Evolutionary conservation across 345 rosid genomes (phyloP).

Genomic region (Eucalyptus tenuipes): DNA sequence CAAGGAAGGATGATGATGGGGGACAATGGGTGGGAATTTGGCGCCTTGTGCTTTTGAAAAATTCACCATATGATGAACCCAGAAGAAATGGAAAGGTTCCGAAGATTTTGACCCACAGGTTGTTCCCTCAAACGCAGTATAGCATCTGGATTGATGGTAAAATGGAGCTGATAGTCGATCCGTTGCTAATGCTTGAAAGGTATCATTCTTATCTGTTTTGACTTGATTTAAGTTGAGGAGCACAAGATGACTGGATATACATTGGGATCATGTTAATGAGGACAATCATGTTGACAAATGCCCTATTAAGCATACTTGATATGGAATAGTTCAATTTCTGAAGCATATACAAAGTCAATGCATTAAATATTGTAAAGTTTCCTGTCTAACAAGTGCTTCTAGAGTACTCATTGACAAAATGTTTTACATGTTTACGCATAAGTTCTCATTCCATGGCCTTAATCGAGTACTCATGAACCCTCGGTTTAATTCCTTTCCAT

Average conservation of each 20-base stretch:
- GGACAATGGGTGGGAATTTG: constrained; percentile 93
- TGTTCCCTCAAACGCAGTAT: constrained; percentile 86
- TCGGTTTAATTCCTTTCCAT: not conserved
- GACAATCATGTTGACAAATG: not conserved
- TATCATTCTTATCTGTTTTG: not conserved
- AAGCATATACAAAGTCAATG: not conserved
- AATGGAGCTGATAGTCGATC: constrained; percentile 95
- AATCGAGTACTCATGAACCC: not conserved
- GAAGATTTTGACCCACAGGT: constrained; percentile 91
- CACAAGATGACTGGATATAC: not conserved
- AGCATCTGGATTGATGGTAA: constrained; percentile 99
- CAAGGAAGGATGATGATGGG: constrained; percentile 49
- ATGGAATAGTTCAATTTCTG: not conserved
- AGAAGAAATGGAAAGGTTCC: constrained; percentile 96
- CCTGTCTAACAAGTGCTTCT: not conserved
- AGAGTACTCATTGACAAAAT: not conserved
- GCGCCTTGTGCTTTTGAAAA: constrained; percentile 78
- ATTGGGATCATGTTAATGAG: not conserved
- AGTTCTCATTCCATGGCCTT: not conserved
- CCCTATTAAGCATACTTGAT: not conserved
- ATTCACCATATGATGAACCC: constrained; percentile 91
- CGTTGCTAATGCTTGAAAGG: constrained; percentile 89
- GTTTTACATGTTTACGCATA: not conserved
- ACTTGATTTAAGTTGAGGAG: not conserved
- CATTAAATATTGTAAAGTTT: not conserved